phyloP scores from a whole-genome alignment of 352 stramenopile species.

The Phytopythium ostracodes region DNA sequence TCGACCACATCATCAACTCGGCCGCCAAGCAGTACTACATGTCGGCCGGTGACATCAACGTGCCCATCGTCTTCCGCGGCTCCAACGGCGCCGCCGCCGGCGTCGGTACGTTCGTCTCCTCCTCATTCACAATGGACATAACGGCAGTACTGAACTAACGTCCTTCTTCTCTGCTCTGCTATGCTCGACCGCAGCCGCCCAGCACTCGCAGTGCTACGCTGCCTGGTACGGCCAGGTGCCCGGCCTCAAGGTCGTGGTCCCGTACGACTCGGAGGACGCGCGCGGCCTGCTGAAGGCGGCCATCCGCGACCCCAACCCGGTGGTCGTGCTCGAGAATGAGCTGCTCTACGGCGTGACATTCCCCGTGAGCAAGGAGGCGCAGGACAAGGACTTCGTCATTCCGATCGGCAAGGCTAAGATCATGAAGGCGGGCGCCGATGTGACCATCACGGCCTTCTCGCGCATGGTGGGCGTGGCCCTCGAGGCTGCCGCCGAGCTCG shows the following conservation, averaged over 20 bases:
- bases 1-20: conserved; percentile 99
- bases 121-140: not conserved
- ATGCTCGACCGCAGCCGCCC: conserved; percentile 87
- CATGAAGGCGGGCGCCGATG: conserved; percentile 94
- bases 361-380: conserved; percentile 96
- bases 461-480: conserved; percentile 96
- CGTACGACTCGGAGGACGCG: conserved; percentile 97
- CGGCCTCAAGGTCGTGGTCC: conserved; percentile 97
- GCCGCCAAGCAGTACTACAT: conserved; percentile 99
- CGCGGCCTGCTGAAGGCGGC: conserved; percentile 99
- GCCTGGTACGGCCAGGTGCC: conserved; percentile 97
- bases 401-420: conserved; percentile 99
- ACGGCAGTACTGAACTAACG: too few relatives aligned
- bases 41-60: conserved; percentile 96
- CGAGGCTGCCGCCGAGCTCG: conserved; percentile 93
- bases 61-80: conserved; percentile 99
- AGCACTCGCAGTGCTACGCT: conserved; percentile 99
- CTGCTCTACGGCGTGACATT: conserved; percentile 98
- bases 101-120: conserved; percentile 72
- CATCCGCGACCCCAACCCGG: conserved; percentile 99
- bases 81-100: conserved; percentile 97
- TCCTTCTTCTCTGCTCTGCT: too few relatives aligned
- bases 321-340: conserved; percentile 99
- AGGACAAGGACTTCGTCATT: conserved; percentile 97
- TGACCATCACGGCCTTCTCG: conserved; percentile 98